phyloP scores from a whole-genome alignment of 129 eudicot species.

The Smallanthus sonchifolius region DNA sequence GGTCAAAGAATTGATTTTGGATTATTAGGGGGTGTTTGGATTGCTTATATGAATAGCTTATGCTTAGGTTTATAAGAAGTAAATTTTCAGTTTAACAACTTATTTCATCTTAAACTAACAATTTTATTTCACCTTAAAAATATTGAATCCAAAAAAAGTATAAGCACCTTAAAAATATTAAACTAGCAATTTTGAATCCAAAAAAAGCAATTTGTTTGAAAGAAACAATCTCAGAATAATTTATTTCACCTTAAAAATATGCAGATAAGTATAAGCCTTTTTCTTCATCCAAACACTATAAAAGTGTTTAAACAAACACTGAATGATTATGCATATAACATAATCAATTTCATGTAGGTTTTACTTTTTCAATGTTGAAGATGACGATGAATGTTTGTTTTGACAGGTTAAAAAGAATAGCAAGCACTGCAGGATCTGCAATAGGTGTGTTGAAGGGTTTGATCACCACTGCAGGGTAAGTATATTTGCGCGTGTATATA shows the following conservation, averaged over 20 bases:
- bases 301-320: no score
- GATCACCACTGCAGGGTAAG: conserved; percentile 98
- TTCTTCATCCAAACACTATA: no score
- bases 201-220: not conserved
- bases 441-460: conserved; percentile 94
- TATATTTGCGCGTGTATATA: not conserved
- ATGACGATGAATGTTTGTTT: conserved; percentile 1
- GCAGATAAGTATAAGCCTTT: not conserved
- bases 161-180: no score
- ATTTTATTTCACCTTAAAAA: no score
- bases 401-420: conserved; percentile 74
- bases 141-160: no score
- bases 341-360: not conserved
- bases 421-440: conserved; percentile 96
- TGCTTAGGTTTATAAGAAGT: not conserved
- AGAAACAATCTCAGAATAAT: not conserved
- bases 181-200: not conserved
- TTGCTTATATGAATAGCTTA: not conserved
- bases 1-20: not conserved
- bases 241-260: not conserved
- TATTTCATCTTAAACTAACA: not conserved
- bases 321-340: not conserved
- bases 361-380: not conserved
- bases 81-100: not conserved
- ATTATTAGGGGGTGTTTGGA: not conserved